phyloP scores from a whole-genome alignment of 2,329 filamentous ascomycete species.

The Emergomyces orientalis region DNA sequence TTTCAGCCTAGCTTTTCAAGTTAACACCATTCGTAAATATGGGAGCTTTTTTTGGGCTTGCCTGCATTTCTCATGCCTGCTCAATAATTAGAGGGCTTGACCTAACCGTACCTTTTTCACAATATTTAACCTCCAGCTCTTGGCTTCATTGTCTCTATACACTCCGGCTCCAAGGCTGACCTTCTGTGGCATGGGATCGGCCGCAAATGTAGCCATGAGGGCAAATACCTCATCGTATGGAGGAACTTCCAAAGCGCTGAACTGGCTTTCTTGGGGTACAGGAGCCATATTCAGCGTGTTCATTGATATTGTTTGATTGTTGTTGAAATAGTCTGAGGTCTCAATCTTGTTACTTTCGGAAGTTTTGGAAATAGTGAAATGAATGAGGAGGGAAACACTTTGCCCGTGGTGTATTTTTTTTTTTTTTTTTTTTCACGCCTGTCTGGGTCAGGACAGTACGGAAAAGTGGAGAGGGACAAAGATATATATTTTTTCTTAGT shows the following conservation, averaged over 20 bases:
- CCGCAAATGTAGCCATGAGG: slow-evolving; percentile 20
- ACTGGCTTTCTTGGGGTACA: slow-evolving; percentile 15
- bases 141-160: slow-evolving; percentile 32
- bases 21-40: not conserved
- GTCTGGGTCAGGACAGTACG: too few species aligned
- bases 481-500: not conserved
- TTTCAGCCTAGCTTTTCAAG: slow-evolving; percentile 57
- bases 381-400: not conserved
- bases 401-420: not conserved
- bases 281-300: slow-evolving; percentile 13
- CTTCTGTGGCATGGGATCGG: slow-evolving; percentile 25
- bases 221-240: slow-evolving; percentile 19
- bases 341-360: not conserved
- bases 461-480: not conserved
- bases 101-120: slow-evolving; percentile 24
- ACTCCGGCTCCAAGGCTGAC: slow-evolving; percentile 34
- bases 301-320: not conserved
- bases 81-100: not conserved
- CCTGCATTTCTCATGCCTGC: not conserved
- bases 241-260: slow-evolving; percentile 13
- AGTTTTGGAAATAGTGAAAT: not conserved
- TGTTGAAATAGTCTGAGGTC: not conserved
- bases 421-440: too few species aligned
- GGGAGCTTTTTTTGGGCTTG: not conserved
- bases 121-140: slow-evolving; percentile 32